Evolutionary conservation across 768 basidiomycete species (phyloP).

Genomic region (Lactifluus echinatus): DNA sequence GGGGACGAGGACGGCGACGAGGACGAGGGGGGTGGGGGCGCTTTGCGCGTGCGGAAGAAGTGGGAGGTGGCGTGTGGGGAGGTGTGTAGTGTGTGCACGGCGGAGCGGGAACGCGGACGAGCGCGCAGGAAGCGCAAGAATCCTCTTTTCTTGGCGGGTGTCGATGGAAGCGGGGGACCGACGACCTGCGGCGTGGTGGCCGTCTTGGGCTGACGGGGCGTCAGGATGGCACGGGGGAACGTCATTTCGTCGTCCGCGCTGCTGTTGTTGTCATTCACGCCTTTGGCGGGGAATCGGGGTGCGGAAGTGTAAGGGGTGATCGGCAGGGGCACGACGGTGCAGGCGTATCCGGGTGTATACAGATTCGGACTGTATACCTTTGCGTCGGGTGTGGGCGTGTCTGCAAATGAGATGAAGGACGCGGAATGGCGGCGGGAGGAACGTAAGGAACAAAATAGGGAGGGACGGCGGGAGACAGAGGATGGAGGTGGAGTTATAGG

Average conservation of each 20-base stretch:
- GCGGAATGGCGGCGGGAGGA: slow-evolving; percentile 34
- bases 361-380: slow-evolving; percentile 47
- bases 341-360: slow-evolving; percentile 54
- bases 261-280: not conserved
- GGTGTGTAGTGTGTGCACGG: slow-evolving; percentile 24
- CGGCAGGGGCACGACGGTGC: slow-evolving; percentile 42
- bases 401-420: slow-evolving; percentile 39
- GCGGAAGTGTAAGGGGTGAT: slow-evolving; percentile 1
- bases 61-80: not conserved
- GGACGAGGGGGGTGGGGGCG: not conserved
- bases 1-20: slow-evolving; percentile 10
- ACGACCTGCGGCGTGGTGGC: not conserved
- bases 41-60: not conserved
- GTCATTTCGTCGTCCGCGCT: slow-evolving; percentile 17
- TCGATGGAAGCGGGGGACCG: slow-evolving; percentile 20
- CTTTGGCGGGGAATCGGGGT: not conserved
- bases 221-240: slow-evolving; percentile 41
- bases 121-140: slow-evolving; percentile 38
- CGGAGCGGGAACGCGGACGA: slow-evolving; percentile 33
- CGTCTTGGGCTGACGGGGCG: not conserved
- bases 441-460: slow-evolving; percentile 16
- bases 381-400: slow-evolving; percentile 40
- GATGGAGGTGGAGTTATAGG: slow-evolving; percentile 28
- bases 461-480: slow-evolving; percentile 27
- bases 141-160: slow-evolving; percentile 21